phyloP scores from a whole-genome alignment of 106 monocot genomes.

The Acorus calamus region DNA sequence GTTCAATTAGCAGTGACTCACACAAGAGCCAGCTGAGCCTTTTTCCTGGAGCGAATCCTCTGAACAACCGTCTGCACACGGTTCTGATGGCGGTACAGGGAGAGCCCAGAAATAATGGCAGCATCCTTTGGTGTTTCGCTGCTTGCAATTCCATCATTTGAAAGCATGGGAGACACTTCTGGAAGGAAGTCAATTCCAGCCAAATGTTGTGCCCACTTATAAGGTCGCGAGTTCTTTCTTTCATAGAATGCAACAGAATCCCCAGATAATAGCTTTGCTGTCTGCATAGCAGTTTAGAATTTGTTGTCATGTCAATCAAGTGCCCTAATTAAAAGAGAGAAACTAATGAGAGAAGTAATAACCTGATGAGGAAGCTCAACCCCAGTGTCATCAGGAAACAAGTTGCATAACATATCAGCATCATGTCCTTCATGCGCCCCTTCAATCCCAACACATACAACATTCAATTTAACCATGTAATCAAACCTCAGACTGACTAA shows the following conservation, averaged over 20 bases:
- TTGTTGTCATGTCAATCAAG: slow-evolving; percentile 1
- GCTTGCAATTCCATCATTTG: slow-evolving; percentile 10
- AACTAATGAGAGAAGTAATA: not conserved
- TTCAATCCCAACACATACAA: slow-evolving; percentile 85
- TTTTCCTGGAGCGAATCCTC: slow-evolving; percentile 83
- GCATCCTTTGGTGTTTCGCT: slow-evolving; percentile 11
- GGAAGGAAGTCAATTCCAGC: slow-evolving; percentile 94
- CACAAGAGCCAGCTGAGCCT: slow-evolving; percentile 89
- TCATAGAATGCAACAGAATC: slow-evolving; percentile 43
- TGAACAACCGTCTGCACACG: slow-evolving; percentile 74
- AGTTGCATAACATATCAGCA: slow-evolving; percentile 70
- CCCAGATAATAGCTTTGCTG: slow-evolving; percentile 59
- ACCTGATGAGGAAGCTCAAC: slow-evolving; percentile 75
- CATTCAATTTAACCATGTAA: slow-evolving; percentile 74
- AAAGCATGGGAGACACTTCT: slow-evolving; percentile 48
- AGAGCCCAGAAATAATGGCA: slow-evolving; percentile 47
- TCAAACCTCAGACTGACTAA: slow-evolving; percentile 64
- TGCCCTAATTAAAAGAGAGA: not conserved
- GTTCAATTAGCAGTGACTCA: slow-evolving; percentile 66
- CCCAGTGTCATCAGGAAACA: slow-evolving; percentile 94
- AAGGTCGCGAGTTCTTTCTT: slow-evolving; percentile 57
- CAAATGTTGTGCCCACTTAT: slow-evolving; percentile 97
- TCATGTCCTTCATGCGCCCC: slow-evolving; percentile 42
- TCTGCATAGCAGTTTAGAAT: slow-evolving; percentile 33
- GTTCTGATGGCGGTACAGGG: slow-evolving; percentile 82